Conservation (phyloP, 352 stramenopile species). For the Phytophthora pseudosyringae region DNA sequence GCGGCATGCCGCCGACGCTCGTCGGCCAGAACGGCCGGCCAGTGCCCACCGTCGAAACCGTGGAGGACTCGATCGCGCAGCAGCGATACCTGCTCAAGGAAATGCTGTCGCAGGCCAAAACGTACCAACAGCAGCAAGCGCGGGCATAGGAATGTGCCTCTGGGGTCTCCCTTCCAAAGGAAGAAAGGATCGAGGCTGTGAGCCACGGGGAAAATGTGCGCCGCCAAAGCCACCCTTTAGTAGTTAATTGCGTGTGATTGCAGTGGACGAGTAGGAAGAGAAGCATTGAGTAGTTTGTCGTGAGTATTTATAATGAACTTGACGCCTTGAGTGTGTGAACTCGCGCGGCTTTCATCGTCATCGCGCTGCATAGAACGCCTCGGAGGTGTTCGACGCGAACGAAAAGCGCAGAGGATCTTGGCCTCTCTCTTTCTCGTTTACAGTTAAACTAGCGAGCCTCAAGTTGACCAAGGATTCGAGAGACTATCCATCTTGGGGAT, state of each 20-base stretch:
- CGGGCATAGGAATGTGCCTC: conserved; percentile 20
- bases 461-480: no score
- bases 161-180: conserved; percentile 29
- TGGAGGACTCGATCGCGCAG: conserved; percentile 73
- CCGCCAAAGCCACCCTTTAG: conserved; percentile 2
- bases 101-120: conserved; percentile 68
- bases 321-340: conserved; percentile 14
- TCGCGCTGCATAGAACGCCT: background rate
- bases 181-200: conserved; percentile 28
- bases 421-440: no score
- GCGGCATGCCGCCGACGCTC: conserved; percentile 11
- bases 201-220: conserved; percentile 23
- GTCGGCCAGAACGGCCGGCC: conserved; percentile 14
- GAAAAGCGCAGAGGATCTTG: background rate
- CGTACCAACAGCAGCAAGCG: conserved; percentile 41
- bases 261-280: conserved; percentile 8
- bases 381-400: background rate
- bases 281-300: conserved; percentile 27
- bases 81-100: conserved; percentile 66
- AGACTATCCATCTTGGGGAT: no score
- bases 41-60: conserved; percentile 39
- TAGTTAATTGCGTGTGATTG: conserved; percentile 32
- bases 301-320: conserved; percentile 45
- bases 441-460: no score
- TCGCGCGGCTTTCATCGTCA: background rate